Evolutionary conservation across 2,329 filamentous ascomycete genomes (phyloP).

Genomic region (Penicillium sp.): DNA sequence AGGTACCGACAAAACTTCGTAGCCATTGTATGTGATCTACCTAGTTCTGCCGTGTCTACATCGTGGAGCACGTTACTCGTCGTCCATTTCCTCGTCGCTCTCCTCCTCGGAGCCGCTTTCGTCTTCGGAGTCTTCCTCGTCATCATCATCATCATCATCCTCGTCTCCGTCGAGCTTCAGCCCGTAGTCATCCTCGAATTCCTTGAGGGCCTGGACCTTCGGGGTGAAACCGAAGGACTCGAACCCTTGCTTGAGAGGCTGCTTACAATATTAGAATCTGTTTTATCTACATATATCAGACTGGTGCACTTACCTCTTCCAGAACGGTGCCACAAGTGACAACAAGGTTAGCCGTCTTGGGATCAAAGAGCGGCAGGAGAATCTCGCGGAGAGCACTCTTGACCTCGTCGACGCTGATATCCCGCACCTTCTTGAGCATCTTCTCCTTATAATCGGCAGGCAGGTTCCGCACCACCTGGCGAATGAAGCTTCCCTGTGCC

Average conservation of each 20-base stretch:
- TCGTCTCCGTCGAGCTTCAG: constrained; percentile 63
- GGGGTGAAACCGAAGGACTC: constrained; percentile 74
- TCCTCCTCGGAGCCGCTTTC: constrained; percentile 52
- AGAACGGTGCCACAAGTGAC: constrained; percentile 85
- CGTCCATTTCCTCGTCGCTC: constrained; percentile 32
- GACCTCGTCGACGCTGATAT: constrained; percentile 74
- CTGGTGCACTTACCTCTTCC: constrained; percentile 65
- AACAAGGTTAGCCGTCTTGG: constrained; percentile 77
- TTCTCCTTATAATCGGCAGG: constrained; percentile 74
- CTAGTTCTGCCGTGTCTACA: constrained; percentile 6
- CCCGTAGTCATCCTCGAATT: constrained; percentile 90
- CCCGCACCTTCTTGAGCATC: constrained; percentile 73
- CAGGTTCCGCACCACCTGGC: constrained; percentile 73
- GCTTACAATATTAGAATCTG: constrained; percentile 14
- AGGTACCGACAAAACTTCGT: neutral
- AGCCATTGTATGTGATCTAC: constrained; percentile 14
- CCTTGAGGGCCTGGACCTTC: constrained; percentile 67
- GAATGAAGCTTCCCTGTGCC: constrained; percentile 78
- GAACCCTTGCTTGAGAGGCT: constrained; percentile 76
- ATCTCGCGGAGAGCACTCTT: constrained; percentile 70
- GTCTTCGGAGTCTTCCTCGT: constrained; percentile 45
- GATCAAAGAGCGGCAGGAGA: constrained; percentile 75
- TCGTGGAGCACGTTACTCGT: constrained; percentile 25
- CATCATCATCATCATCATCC: constrained; percentile 60
- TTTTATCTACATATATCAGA: neutral